Evolutionary conservation across 2,329 filamentous ascomycete species (phyloP), one percentile per base, ranked within the genome.

Genomic region (Fusarium sp.): DNA sequence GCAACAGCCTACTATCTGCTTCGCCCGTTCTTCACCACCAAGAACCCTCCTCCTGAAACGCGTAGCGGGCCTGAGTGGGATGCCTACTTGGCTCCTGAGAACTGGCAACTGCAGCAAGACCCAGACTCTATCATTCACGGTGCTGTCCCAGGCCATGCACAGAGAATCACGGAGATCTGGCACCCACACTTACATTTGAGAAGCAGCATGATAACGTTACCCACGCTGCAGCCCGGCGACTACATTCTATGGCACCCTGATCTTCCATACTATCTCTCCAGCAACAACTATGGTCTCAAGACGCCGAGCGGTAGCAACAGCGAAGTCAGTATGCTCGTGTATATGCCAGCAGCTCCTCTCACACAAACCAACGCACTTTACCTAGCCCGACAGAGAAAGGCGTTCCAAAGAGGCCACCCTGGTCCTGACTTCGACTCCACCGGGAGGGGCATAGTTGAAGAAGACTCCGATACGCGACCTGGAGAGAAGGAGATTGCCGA

Each of bases 1-100:
- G 91, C 93, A 17, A 95, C 93, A 0, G 92, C 93, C 3, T 96
- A 96, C 81, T 92, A 91, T 73, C 87, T 96, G 0, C 87, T 96
- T 2, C 84, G 87, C 2, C 87, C 87, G 6, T 89, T 89, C 78
- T 89, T 89, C 79, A 83, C 82, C 59, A 81, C 87, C 22, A 84
- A 82, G 69, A 83, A 77, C 9, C 81, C 83, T 4, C 80, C 84
- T 5, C 86, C 87, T 1, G 81, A 82, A 29, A 65, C 64, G n/a
- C 81, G 79, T 60, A 76, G 77, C 17, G 84, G 84, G 6, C 81
- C 79, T 12, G 84, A 84, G 40, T 89, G 87, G 87, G 84, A 87
- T 0, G 83, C 83, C 8, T 89, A 88, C 71, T 83, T 89, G n/a
- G 84, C 81, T n/a, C 79, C 84, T 0, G 79, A 79, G 67, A 86